phyloP scores from a whole-genome alignment of 169 alveolate genomes.

The Plasmodium sp. region DNA sequence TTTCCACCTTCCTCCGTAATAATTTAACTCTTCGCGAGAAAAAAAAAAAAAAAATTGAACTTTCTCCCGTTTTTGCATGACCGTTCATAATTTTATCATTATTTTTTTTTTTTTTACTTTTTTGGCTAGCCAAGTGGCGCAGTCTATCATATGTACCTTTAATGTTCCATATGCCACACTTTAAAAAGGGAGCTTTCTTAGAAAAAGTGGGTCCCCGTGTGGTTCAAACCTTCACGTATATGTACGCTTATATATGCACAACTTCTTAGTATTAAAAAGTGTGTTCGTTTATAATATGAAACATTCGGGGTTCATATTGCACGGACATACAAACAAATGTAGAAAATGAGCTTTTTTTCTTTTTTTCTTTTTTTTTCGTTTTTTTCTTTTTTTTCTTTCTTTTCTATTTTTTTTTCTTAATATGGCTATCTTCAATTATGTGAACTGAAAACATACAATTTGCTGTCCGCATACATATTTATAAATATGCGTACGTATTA shows the following conservation, averaged over 20 bases:
- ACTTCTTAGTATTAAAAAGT: neutral
- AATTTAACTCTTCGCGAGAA: neutral
- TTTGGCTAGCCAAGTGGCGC: neutral
- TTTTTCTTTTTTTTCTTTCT: neutral
- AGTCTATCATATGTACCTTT: neutral
- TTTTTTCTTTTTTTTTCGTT: neutral
- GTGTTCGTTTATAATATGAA: conserved; percentile 1
- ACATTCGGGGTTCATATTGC: neutral
- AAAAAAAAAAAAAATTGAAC: neutral
- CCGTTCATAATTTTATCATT: conserved; percentile 17
- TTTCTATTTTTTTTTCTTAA: neutral
- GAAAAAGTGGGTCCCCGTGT: neutral
- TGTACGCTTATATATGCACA: neutral
- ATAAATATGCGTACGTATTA: conserved; percentile 14
- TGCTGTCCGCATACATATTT: neutral
- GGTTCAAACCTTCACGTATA: neutral
- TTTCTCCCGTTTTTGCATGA: neutral
- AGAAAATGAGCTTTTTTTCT: neutral
- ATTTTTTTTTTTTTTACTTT: neutral
- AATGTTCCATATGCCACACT: neutral
- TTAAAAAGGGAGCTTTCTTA: neutral
- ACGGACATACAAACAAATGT: conserved; percentile 16
- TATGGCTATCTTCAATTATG: conserved; percentile 10
- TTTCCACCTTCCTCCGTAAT: neutral
- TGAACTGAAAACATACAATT: conserved; percentile 5